Evolutionary conservation across 2,329 filamentous ascomycete species (phyloP).

Genomic region (Fusarium armeniacum): DNA sequence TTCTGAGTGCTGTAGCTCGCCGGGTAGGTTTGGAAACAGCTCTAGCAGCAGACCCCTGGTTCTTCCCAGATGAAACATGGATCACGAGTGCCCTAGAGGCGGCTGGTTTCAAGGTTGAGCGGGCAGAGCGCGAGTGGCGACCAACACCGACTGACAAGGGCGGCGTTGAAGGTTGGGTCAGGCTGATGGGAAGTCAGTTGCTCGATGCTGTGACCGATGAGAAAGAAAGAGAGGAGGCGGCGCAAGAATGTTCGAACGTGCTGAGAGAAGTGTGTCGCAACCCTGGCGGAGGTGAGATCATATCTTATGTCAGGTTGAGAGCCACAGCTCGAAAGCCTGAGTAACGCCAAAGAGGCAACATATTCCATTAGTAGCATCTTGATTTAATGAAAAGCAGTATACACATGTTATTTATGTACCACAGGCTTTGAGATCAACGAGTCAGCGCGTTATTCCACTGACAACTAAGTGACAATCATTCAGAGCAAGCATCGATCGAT

Average conservation of each 20-base stretch:
- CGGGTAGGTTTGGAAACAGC: conserved; percentile 66
- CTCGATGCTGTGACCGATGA: conserved; percentile 66
- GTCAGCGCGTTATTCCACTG: background rate
- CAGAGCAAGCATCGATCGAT: background rate
- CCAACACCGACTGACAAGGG: conserved; percentile 71
- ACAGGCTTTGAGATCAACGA: background rate
- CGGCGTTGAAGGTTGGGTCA: conserved; percentile 75
- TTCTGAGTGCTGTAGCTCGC: conserved; percentile 67
- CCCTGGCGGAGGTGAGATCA: conserved; percentile 68
- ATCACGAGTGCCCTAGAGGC: conserved; percentile 61
- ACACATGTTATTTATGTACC: background rate
- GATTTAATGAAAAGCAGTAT: background rate
- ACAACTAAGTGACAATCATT: background rate
- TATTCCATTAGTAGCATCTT: background rate
- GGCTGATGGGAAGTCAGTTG: conserved; percentile 72
- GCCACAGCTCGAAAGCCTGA: conserved; percentile 60
- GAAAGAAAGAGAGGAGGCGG: conserved; percentile 64
- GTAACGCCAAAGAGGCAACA: conserved; percentile 1
- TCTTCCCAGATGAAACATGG: conserved; percentile 77
- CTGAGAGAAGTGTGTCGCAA: conserved; percentile 68
- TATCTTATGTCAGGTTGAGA: conserved; percentile 69
- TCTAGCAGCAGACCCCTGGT: conserved; percentile 73
- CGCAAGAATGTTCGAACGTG: conserved; percentile 68
- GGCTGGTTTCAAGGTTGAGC: conserved; percentile 65
- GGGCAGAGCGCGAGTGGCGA: conserved; percentile 73